Conservation (phyloP, 805 yeast species). For the Cyberlindnera galapagoensis region DNA sequence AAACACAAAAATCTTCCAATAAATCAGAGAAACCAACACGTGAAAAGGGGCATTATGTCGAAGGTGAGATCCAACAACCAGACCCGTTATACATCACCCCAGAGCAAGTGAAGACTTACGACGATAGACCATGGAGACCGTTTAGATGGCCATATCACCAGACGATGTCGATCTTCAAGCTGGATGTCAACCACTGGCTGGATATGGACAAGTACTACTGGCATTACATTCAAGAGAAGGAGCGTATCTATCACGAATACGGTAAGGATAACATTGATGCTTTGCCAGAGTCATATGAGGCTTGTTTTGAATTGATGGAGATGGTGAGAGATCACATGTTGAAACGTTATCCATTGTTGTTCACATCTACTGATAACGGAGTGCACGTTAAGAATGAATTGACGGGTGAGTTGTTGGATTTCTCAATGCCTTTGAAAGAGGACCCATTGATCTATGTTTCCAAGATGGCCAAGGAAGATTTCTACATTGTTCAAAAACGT, state of each 20-base stretch:
- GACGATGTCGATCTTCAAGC: constrained; percentile 66
- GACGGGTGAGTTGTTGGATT: constrained; percentile 56
- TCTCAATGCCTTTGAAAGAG: constrained; percentile 51
- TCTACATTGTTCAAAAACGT: constrained; percentile 54
- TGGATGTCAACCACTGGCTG: constrained; percentile 71
- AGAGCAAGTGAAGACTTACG: constrained; percentile 57
- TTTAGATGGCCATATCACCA: constrained; percentile 78
- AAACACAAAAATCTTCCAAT: constrained; percentile 4
- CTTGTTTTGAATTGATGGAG: constrained; percentile 58
- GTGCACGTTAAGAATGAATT: constrained; percentile 51
- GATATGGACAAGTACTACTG: constrained; percentile 74
- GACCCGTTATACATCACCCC: constrained; percentile 60
- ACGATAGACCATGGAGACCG: constrained; percentile 78
- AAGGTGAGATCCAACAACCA: constrained; percentile 28
- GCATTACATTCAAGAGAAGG: constrained; percentile 58
- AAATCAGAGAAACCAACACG: background rate
- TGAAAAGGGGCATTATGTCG: constrained; percentile 6
- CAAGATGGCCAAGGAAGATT: constrained; percentile 72
- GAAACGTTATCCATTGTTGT: constrained; percentile 56
- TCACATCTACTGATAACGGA: constrained; percentile 44
- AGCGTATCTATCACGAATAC: constrained; percentile 48
- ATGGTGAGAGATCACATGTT: constrained; percentile 53
- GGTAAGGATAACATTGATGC: constrained; percentile 60
- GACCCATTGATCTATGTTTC: constrained; percentile 59
- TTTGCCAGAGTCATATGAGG: constrained; percentile 58